Conservation (phyloP, 2,329 filamentous ascomycete genomes). For the Beauveria caledonica region DNA sequence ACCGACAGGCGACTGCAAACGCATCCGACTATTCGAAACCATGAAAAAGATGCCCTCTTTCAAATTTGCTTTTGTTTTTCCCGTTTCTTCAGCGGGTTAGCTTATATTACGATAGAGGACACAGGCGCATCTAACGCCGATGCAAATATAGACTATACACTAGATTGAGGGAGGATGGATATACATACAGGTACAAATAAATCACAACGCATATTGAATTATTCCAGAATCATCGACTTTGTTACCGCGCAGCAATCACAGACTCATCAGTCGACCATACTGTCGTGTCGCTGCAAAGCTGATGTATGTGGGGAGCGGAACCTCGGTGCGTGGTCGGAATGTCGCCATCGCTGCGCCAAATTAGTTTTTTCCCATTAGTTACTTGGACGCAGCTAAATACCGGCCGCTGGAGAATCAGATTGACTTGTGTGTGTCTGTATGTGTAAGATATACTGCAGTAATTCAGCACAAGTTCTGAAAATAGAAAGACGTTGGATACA, state of each 20-base stretch:
- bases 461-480: neutral
- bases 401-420: neutral
- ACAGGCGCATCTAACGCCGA: neutral
- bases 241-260: neutral
- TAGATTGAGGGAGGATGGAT: neutral
- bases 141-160: neutral
- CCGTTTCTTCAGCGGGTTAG: neutral
- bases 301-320: slow-evolving; percentile 4
- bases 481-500: neutral
- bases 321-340: slow-evolving; percentile 13
- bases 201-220: neutral
- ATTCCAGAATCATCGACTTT: neutral
- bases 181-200: neutral
- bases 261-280: neutral
- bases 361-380: slow-evolving; percentile 5
- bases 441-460: neutral
- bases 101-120: neutral
- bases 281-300: neutral
- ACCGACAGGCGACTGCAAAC: neutral
- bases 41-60: neutral
- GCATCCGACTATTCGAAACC: too few relatives aligned
- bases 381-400: neutral
- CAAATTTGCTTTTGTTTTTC: neutral
- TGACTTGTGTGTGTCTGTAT: neutral
- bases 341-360: slow-evolving; percentile 18